These are phyloP conservation scores for Vaccinium corymbosum DNA, from an alignment of 148 eudicot species.

Conservation along the genomic window DNA sequence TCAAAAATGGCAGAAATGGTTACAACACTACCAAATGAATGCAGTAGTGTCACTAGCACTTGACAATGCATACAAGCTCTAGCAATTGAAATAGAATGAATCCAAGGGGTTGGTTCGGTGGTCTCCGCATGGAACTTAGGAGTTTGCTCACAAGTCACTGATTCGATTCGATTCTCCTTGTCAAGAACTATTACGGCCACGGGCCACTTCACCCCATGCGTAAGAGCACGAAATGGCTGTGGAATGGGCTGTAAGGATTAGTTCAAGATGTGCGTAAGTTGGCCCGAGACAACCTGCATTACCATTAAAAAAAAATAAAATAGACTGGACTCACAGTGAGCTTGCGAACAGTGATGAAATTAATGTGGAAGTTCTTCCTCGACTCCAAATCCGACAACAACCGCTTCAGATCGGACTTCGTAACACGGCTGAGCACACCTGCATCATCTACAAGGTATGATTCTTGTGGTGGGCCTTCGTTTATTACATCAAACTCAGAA, in stretches of 20 bases:
- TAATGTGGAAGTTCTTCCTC: constrained; percentile 74
- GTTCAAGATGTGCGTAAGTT: no score
- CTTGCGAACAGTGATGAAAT: constrained; percentile 86
- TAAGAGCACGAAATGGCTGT: no score
- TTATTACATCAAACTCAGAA: constrained; percentile 84
- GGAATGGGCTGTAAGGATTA: no score
- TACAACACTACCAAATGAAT: background rate
- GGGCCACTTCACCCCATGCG: no score
- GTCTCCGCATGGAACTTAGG: no score
- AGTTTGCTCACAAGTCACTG: no score
- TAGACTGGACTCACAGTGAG: constrained; percentile 55
- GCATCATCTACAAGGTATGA: constrained; percentile 92
- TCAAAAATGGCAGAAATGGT: background rate
- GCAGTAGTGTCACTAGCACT: background rate
- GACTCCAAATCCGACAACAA: constrained; percentile 85
- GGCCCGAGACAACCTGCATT: no score
- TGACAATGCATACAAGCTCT: background rate
- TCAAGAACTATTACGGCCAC: no score
- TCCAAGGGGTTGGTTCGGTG: constrained; percentile 20
- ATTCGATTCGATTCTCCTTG: no score
- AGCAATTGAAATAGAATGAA: constrained; percentile 3
- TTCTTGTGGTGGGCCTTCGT: constrained; percentile 80
- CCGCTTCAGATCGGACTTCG: constrained; percentile 74
- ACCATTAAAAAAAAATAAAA: background rate
- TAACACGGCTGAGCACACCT: constrained; percentile 86